Base-by-base conservation (phyloP, 2,329 filamentous ascomycete genomes). In the Pyricularia grisea region DNA sequence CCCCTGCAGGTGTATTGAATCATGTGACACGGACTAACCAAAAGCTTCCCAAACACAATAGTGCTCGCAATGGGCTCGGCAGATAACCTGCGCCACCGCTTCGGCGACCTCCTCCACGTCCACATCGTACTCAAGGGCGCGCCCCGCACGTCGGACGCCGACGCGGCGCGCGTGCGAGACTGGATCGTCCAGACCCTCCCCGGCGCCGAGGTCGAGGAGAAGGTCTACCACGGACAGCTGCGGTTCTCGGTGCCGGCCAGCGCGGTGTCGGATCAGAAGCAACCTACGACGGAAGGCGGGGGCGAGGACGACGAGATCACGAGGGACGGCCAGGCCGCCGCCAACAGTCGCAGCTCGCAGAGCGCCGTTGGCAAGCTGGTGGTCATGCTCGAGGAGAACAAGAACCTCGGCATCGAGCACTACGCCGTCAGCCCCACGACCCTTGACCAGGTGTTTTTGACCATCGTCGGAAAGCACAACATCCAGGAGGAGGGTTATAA, bases 351-450 rank as follows among this genome's bases (percentile, higher is more conserved):
- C 17, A 61, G 69, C 25, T 65, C 72, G 10, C 70, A 80, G 63
- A 84, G 82, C 70, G 86, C 88, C 14, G 88, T 94, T 27, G 89
- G 91, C 0, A 82, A 84, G 6, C 80, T 96, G 5, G 92, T 95
- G 71, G 86, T 90, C 17, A 75, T 90, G 60, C 81, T 97, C 0
- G 94, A 97, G 78, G 86, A 88, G 73, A 83, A 89, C 71, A 91
- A 90, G 74, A 81, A 87, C 25, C 78, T 97, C 31, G 91, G 91
- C 0, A 85, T 97, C 66, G 90, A 92, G 76, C 92, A 96, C 78
- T 97, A 94, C 78, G 93, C 90, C 67, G 92, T 97, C 72, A 91
- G 88, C 70, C 92, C 92, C 28, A 95, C 93, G 23, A 96, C 92
- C 20, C 80, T 97, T 61, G 94, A 97, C 76, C 92, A 97, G 78